Evolutionary conservation across 306 rosid genomes (phyloP).

Genomic region (Cercis canadensis): DNA sequence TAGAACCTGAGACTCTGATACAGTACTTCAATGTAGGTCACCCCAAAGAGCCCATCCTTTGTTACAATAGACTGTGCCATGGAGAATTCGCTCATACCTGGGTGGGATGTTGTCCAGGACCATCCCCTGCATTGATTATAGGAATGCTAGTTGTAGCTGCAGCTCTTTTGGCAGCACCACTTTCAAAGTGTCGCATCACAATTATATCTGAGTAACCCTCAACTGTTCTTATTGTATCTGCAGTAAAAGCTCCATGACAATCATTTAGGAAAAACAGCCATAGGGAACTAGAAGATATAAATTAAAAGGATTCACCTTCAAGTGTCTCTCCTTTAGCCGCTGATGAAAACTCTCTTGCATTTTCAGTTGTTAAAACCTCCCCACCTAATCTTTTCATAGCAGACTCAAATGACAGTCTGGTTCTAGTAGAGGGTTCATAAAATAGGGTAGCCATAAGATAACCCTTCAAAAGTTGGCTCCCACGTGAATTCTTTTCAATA

Average conservation of each 20-base stretch:
- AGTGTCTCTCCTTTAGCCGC: slow-evolving; percentile 97
- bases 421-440: slow-evolving; percentile 93
- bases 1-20: not conserved
- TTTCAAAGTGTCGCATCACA: slow-evolving; percentile 92
- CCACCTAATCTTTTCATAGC: slow-evolving; percentile 96
- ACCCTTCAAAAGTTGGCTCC: slow-evolving; percentile 80
- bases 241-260: slow-evolving; percentile 35
- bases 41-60: slow-evolving; percentile 6
- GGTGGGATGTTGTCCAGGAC: slow-evolving; percentile 95
- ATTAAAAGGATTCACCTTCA: slow-evolving; percentile 60
- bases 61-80: slow-evolving; percentile 5
- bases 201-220: slow-evolving; percentile 90
- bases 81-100: slow-evolving; percentile 55
- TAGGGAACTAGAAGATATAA: slow-evolving; percentile 11
- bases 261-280: slow-evolving; percentile 5
- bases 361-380: slow-evolving; percentile 90
- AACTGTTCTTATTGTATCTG: slow-evolving; percentile 89
- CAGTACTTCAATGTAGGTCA: not conserved
- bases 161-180: slow-evolving; percentile 95
- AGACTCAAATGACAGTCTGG: slow-evolving; percentile 93
- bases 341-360: slow-evolving; percentile 89
- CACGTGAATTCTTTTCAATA: slow-evolving; percentile 72
- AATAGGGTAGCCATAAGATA: slow-evolving; percentile 93
- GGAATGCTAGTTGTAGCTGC: slow-evolving; percentile 80
- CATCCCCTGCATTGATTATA: slow-evolving; percentile 94